Evolutionary conservation across 2,329 filamentous ascomycete genomes (phyloP).

Genomic region (Tolypocladium guangdongense): DNA sequence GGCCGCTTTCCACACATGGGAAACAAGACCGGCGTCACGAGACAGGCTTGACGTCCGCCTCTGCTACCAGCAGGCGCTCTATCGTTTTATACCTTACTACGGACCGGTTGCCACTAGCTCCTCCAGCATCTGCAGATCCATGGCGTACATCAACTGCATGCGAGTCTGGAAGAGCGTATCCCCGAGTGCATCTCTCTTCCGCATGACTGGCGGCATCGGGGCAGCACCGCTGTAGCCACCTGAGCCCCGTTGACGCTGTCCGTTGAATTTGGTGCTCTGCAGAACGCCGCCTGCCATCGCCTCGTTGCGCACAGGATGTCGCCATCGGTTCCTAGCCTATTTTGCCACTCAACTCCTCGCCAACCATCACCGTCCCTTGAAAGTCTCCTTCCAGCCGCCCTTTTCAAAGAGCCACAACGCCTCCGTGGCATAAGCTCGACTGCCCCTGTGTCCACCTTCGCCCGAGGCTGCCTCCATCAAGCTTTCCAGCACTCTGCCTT

Average conservation of each 20-base stretch:
- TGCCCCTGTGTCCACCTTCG: conserved; percentile 63
- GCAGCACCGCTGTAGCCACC: not conserved
- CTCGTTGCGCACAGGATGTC: not conserved
- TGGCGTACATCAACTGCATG: not conserved
- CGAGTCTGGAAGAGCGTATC: not conserved
- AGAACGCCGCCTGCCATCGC: not conserved
- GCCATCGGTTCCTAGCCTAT: too few species aligned
- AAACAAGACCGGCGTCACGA: not conserved
- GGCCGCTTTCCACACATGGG: not conserved
- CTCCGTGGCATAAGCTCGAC: conserved; percentile 75
- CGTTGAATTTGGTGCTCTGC: not conserved
- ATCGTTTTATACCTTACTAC: not conserved
- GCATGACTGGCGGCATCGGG: not conserved
- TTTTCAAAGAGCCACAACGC: conserved; percentile 74
- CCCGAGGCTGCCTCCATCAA: conserved; percentile 65
- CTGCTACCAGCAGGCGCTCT: not conserved
- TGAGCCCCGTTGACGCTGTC: not conserved
- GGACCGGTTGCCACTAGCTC: not conserved
- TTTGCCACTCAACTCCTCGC: not conserved
- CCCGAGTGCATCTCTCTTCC: not conserved
- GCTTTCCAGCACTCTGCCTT: conserved; percentile 65
- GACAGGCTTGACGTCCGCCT: not conserved
- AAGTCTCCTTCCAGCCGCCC: conserved; percentile 58
- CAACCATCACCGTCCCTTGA: conserved; percentile 36
- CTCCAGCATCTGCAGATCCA: not conserved